phyloP scores from a whole-genome alignment of 2,329 filamentous ascomycete species.

The Sarocladiaceae sp. region DNA sequence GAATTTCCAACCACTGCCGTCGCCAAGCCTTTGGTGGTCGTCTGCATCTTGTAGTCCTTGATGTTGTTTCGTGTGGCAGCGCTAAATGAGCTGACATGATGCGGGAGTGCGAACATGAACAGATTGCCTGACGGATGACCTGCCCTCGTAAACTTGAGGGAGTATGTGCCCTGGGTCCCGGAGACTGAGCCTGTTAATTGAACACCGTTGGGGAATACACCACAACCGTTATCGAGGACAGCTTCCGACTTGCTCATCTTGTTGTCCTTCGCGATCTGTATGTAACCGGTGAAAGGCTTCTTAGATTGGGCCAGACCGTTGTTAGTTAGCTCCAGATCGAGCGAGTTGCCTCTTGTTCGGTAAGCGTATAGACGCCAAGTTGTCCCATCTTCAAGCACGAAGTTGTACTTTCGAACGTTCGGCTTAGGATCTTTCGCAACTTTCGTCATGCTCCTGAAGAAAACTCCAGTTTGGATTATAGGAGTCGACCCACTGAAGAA shows the following conservation, averaged over 20 bases:
- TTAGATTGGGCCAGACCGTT: constrained; percentile 60
- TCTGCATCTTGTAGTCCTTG: constrained; percentile 58
- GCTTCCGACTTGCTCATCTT: constrained; percentile 48
- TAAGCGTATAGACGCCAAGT: constrained; percentile 79
- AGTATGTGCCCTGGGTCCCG: constrained; percentile 62
- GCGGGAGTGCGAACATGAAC: constrained; percentile 82
- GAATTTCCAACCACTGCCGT: constrained; percentile 63
- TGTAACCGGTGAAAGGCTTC: constrained; percentile 63
- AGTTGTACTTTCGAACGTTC: constrained; percentile 68
- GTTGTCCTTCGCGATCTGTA: constrained; percentile 80
- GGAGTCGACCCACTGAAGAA: constrained; percentile 67
- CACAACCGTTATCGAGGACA: constrained; percentile 70
- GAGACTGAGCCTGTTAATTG: constrained; percentile 54
- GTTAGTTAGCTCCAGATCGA: constrained; percentile 62
- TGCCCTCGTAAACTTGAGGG: constrained; percentile 61
- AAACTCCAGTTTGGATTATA: constrained; percentile 65
- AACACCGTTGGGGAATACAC: constrained; percentile 54
- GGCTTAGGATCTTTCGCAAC: constrained; percentile 48
- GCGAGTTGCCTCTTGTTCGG: constrained; percentile 48
- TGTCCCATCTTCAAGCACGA: constrained; percentile 65
- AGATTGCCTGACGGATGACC: constrained; percentile 59
- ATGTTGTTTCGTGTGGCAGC: constrained; percentile 41
- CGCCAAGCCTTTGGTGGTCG: constrained; percentile 78
- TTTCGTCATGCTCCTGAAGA: constrained; percentile 62
- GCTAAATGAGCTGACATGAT: constrained; percentile 75